These are phyloP conservation scores for Madurella fahalii DNA, from an alignment of 2,329 filamentous ascomycete species.

Conservation along the genomic window DNA sequence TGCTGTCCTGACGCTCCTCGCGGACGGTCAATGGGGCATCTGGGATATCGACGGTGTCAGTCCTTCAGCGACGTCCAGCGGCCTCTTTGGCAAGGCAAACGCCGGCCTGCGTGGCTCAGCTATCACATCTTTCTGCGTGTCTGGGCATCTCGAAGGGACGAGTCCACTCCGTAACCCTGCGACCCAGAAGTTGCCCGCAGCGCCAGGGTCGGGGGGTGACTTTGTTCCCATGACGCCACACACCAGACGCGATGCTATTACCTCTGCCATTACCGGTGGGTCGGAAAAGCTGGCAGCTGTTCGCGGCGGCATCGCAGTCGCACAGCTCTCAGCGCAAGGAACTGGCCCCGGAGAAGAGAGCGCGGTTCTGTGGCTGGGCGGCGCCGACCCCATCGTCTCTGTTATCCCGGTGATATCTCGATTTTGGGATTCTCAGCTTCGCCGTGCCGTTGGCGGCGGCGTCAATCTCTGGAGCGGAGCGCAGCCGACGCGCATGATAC, in stretches of 20 bases:
- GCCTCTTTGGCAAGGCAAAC: slow-evolving; percentile 47
- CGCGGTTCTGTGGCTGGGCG: slow-evolving; percentile 54
- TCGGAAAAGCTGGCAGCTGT: slow-evolving; percentile 50
- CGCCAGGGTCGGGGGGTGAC: slow-evolving; percentile 38
- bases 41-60: slow-evolving; percentile 62
- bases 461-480: slow-evolving; percentile 54
- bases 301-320: slow-evolving; percentile 50
- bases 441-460: slow-evolving; percentile 46
- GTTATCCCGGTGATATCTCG: slow-evolving; percentile 51
- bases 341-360: slow-evolving; percentile 49
- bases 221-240: slow-evolving; percentile 64
- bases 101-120: slow-evolving; percentile 54
- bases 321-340: slow-evolving; percentile 38
- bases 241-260: slow-evolving; percentile 51
- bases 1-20: slow-evolving; percentile 54
- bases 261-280: slow-evolving; percentile 40
- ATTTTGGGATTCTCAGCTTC: slow-evolving; percentile 58
- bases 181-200: slow-evolving; percentile 35
- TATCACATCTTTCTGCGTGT: slow-evolving; percentile 53
- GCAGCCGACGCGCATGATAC: slow-evolving; percentile 53
- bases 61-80: slow-evolving; percentile 36
- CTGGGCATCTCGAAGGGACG: slow-evolving; percentile 58
- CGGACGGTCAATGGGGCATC: slow-evolving; percentile 64
- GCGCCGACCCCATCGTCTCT: slow-evolving; percentile 50
- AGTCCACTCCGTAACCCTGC: slow-evolving; percentile 48